Percentiles rank a stretch among this genome's conserved stretches.
These are phyloP conservation scores for Kwoniella shivajii DNA, from an alignment of 1,284 basidiomycete genomes.

Conservation along the genomic window DNA sequence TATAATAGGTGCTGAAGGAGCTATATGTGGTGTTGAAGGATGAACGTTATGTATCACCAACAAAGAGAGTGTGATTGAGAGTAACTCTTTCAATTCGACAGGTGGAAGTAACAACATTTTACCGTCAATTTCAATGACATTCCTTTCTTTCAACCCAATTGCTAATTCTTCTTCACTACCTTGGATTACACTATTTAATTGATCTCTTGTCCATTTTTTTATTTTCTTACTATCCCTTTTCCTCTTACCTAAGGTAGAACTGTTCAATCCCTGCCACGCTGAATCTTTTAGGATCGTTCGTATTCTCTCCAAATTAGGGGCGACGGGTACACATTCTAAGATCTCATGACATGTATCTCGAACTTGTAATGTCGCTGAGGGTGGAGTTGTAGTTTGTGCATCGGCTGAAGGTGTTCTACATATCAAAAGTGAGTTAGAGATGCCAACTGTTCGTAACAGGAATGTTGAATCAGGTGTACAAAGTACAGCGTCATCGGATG, in stretches of 20 bases:
- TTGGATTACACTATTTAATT: slow-evolving; percentile 68
- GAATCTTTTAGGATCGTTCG: slow-evolving; percentile 63
- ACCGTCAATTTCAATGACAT: slow-evolving; percentile 71
- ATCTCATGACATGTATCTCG: slow-evolving; percentile 66
- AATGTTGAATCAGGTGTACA: slow-evolving; percentile 80
- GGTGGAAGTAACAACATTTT: slow-evolving; percentile 60
- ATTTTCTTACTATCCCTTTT: slow-evolving; percentile 19
- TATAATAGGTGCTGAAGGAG: slow-evolving; percentile 58
- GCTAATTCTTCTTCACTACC: slow-evolving; percentile 61
- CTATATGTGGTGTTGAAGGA: slow-evolving; percentile 52
- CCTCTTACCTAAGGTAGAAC: slow-evolving; percentile 33
- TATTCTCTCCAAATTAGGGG: slow-evolving; percentile 74
- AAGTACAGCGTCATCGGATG: slow-evolving; percentile 80
- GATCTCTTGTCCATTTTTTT: slow-evolving; percentile 42
- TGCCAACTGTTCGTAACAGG: slow-evolving; percentile 71
- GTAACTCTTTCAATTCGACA: slow-evolving; percentile 66
- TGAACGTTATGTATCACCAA: slow-evolving; percentile 51
- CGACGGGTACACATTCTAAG: slow-evolving; percentile 70
- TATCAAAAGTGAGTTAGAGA: slow-evolving; percentile 83
- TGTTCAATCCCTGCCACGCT: slow-evolving; percentile 64
- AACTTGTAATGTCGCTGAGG: slow-evolving; percentile 36
- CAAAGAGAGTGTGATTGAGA: slow-evolving; percentile 71
- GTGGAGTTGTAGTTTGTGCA: slow-evolving; percentile 5
- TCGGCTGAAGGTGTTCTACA: slow-evolving; percentile 59
- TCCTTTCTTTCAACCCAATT: slow-evolving; percentile 55